Percentiles rank a stretch among this genome's conserved stretches.
Conservation (phyloP, 2,329 filamentous ascomycete species). For the Leptographium radiaticola region DNA sequence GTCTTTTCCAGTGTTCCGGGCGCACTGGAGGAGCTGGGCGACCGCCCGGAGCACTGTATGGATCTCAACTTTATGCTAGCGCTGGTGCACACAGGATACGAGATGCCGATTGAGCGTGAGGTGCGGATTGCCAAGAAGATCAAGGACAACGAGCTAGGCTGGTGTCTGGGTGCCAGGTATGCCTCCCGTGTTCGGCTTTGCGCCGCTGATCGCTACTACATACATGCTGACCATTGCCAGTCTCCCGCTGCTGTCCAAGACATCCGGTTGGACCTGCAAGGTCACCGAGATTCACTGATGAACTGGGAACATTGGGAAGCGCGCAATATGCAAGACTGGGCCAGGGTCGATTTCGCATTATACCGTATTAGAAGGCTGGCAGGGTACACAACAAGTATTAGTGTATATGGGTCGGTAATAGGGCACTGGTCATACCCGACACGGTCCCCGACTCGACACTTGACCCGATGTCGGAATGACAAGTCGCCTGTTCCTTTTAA, state of each 20-base stretch:
- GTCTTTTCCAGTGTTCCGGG: constrained; percentile 64
- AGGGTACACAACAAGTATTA: background rate
- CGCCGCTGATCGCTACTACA: background rate
- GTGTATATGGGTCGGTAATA: background rate
- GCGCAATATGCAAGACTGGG: background rate
- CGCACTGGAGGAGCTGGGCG: constrained; percentile 67
- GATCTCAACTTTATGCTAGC: constrained; percentile 96
- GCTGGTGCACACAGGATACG: constrained; percentile 86
- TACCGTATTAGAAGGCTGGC: background rate
- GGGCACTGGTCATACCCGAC: background rate
- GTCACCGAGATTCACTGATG: constrained; percentile 55
- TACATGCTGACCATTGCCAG: constrained; percentile 27
- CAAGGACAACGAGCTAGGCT: constrained; percentile 89
- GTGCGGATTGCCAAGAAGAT: constrained; percentile 99
- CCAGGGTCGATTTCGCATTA: background rate
- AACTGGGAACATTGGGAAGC: background rate
- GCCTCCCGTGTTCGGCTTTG: constrained; percentile 16
- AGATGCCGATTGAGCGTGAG: constrained; percentile 93
- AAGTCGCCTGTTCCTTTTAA: background rate
- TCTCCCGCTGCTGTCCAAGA: constrained; percentile 67
- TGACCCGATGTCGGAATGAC: background rate
- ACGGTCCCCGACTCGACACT: background rate
- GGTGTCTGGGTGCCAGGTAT: constrained; percentile 94
- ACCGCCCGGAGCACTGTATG: constrained; percentile 79
- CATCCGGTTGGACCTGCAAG: constrained; percentile 83